A percentile compares a stretch with the other conserved stretches of the same genome.
These are phyloP conservation scores for Cyclocybe cylindracea DNA, from an alignment of 768 basidiomycete species.

Conservation along the genomic window DNA sequence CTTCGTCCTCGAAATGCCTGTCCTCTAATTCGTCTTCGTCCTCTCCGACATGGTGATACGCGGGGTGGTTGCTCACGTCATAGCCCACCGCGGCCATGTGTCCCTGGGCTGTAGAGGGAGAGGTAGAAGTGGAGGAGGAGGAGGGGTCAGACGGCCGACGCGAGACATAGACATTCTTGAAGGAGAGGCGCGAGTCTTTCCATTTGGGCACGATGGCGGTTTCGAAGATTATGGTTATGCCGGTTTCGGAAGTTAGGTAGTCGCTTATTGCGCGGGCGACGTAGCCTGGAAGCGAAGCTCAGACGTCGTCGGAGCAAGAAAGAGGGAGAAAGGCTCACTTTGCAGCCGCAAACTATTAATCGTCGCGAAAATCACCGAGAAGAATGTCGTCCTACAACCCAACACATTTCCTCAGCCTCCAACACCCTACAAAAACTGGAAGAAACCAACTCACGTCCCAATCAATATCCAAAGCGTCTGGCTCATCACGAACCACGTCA, in stretches of 20 bases:
- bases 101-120: constrained; percentile 17
- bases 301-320: background rate
- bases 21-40: constrained; percentile 61
- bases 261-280: constrained; percentile 88
- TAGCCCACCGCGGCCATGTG: constrained; percentile 69
- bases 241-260: constrained; percentile 91
- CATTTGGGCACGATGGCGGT: constrained; percentile 98
- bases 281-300: constrained; percentile 50
- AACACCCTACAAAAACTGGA: background rate
- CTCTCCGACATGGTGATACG: constrained; percentile 55
- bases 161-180: constrained; percentile 95
- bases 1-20: constrained; percentile 42
- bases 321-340: constrained; percentile 44
- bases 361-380: constrained; percentile 89
- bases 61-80: constrained; percentile 77
- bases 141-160: constrained; percentile 53
- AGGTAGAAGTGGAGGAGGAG: background rate
- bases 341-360: constrained; percentile 86
- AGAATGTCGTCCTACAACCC: constrained; percentile 80
- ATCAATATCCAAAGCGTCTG: constrained; percentile 95
- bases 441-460: constrained; percentile 69
- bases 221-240: constrained; percentile 94
- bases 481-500: constrained; percentile 95
- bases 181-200: constrained; percentile 93
- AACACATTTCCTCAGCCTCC: background rate